Evolutionary conservation across 371 early-diverging fungal species (phyloP).

Genomic region (Mortierella sp.): DNA sequence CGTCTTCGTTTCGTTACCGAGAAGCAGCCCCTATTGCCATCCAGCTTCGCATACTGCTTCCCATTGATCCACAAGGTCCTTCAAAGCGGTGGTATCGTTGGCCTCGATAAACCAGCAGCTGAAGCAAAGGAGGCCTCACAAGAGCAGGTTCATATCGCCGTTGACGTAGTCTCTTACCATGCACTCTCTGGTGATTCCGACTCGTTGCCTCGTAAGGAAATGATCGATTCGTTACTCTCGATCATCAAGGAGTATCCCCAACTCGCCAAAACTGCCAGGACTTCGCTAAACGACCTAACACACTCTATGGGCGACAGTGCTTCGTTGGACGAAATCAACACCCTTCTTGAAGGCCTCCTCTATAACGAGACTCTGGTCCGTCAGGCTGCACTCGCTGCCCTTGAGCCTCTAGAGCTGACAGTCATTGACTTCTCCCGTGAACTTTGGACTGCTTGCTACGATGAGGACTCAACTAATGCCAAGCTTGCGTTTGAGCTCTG

Average conservation of each 20-base stretch:
- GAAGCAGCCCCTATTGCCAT: conserved; percentile 70
- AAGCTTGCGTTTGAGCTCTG: conserved; percentile 80
- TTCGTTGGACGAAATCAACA: conserved; percentile 66
- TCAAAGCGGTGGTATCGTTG: conserved; percentile 71
- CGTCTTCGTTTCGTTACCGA: conserved; percentile 80
- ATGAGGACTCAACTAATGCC: conserved; percentile 73
- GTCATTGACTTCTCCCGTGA: conserved; percentile 67
- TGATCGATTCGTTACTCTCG: conserved; percentile 75
- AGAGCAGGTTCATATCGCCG: conserved; percentile 80
- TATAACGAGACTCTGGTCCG: conserved; percentile 83
- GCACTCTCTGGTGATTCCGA: conserved; percentile 63
- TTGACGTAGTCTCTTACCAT: conserved; percentile 81
- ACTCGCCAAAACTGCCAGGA: conserved; percentile 69
- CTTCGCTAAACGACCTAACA: conserved; percentile 71
- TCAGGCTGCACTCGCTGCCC: conserved; percentile 78
- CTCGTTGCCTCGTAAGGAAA: conserved; percentile 77
- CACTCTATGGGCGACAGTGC: conserved; percentile 75
- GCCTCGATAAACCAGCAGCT: conserved; percentile 59
- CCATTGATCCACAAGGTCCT: conserved; percentile 81
- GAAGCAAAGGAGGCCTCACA: conserved; percentile 66
- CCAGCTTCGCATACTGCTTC: conserved; percentile 86
- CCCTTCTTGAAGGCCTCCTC: conserved; percentile 78
- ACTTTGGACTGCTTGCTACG: conserved; percentile 78
- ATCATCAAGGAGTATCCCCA: conserved; percentile 78
- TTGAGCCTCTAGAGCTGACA: conserved; percentile 77